Base-by-base conservation (phyloP, 108 stramenopile species). In the Skeletonema costatum region DNA sequence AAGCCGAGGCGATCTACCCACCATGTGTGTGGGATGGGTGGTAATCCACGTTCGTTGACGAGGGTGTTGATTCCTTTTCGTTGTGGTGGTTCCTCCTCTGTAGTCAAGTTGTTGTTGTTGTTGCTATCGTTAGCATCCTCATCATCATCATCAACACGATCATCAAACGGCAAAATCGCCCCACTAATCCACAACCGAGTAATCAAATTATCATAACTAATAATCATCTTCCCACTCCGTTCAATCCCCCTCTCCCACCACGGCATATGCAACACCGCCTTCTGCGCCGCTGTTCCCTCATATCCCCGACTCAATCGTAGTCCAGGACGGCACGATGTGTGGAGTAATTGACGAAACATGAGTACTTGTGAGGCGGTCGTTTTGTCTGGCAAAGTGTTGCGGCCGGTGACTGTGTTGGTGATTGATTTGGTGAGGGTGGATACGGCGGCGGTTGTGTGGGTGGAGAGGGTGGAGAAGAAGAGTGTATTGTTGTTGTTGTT, bases 231-330 rank as follows among this genome's bases (percentile, higher is more conserved):
- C 58, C 74, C 79, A 41, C 83, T 81, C 73, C 89, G 77, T 74
- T 86, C 87, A 71, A 93, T 90, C 0, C 91, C 90, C 59, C 85
- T 66, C 67, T 90, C 89, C 94, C 94, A 95, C 94, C 94, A 95
- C 35, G 94, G 94, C 94, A 95, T 95, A 64, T 93, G 89, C 70
- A 89, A 67, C 13, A 95, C 94, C 0, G 92, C 90, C 71, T 72
- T 80, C 80, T 95, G 94, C 0, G 94, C 94, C 11, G 84, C 77
- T 5, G 91, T 95, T 12, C 74, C 91, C 74, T 95, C 85, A 64
- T 89, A 95, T 21, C 70, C 64, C 19, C 94, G 67, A 36, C 87
- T 87, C 11, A 95, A 80, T 53, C 88, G 76, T 50, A 95, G 70
- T 32, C 94, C 94, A 65, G 92, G 92, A 1, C 89, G 84, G 70